These are phyloP conservation scores for Phytophthora pseudosyringae DNA, from an alignment of 352 stramenopile species.

Conservation along the genomic window DNA sequence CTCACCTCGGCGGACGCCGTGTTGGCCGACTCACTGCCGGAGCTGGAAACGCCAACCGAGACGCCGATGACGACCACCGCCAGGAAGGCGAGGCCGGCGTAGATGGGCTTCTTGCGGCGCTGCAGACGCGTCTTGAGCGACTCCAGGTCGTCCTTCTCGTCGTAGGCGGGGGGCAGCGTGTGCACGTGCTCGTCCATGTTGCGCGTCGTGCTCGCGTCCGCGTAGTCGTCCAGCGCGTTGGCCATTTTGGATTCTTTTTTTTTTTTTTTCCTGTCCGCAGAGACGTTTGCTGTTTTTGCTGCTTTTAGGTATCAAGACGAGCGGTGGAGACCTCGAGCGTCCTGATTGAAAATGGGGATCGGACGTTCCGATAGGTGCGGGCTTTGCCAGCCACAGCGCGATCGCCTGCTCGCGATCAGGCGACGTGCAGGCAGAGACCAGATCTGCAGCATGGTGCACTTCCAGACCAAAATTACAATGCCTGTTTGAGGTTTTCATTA, in stretches of 20 bases:
- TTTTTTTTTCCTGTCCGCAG: constrained; percentile 25
- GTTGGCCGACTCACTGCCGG: constrained; percentile 23
- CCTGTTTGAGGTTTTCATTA: too few relatives aligned
- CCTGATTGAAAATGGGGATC: constrained; percentile 35
- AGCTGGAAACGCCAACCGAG: constrained; percentile 37
- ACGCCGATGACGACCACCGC: constrained; percentile 60
- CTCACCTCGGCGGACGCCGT: constrained; percentile 49
- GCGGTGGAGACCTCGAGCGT: constrained; percentile 7
- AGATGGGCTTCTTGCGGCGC: constrained; percentile 70
- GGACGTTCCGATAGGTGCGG: constrained; percentile 13
- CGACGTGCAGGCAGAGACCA: too few relatives aligned
- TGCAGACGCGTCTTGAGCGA: constrained; percentile 50
- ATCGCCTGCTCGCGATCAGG: constrained; percentile 24
- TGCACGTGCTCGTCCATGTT: constrained; percentile 36
- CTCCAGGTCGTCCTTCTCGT: constrained; percentile 66
- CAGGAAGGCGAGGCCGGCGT: constrained; percentile 60
- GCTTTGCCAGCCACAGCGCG: constrained; percentile 1
- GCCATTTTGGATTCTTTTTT: constrained; percentile 23
- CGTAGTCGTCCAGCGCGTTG: constrained; percentile 40
- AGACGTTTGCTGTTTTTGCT: constrained; percentile 21
- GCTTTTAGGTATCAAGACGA: constrained; percentile 28
- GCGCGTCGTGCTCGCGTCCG: constrained; percentile 46
- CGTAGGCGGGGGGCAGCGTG: constrained; percentile 39
- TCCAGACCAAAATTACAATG: not conserved
- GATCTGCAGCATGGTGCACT: not conserved